Base-by-base conservation (phyloP, 1,139 yeast species). In the Lipomyces yarrowii region DNA sequence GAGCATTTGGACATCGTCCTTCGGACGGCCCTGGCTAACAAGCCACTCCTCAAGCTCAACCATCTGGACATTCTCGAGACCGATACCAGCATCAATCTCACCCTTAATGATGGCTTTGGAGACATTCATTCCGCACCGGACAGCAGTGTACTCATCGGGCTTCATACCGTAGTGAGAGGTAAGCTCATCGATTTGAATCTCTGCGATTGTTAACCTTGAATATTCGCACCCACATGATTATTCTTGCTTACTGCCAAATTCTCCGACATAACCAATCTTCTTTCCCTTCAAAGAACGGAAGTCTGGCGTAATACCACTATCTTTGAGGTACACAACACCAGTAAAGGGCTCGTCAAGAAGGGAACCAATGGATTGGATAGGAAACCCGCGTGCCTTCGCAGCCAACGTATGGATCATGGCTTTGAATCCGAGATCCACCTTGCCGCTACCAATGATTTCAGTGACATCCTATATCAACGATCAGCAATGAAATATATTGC, bases 401-500 rank as follows among this genome's bases (percentile, higher is more conserved):
- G 87, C 87, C 71, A 84, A 77, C 2, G 87, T 84, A 71, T 84
- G 87, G 70, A 84, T 84, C 87, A 84, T 84, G 57, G 87, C 87
- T 74, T 84, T 84, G 70, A 84, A 78, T 18, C 87, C 87, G 85
- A 84, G 83, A 73, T 84, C 87, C 63, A 84, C 79, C 71, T 84
- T 84, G 26, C 87, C 87, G 1, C 84, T 79, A 2, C 87, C 87
- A 73, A 84, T 82, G 71, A 84, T 78, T 69, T 84, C 87, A 56
- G 87, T 84, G 56, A 84, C 87, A 75, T 84, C 87, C 13, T 86
- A 52, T 23, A 23, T 15, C 55, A 18, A 52, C 32, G 10, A 21
- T 52, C 55, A 52, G 55, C 55, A 52, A 52, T 6, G 15, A 8
- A 21, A 7, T 2, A 26, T 26, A 52, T 52, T 3, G n/a, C 3